Evolutionary conservation across 2,329 filamentous ascomycete species (phyloP), one percentile per base, ranked within the genome.

Genomic region (Trichophyton benhamiae): DNA sequence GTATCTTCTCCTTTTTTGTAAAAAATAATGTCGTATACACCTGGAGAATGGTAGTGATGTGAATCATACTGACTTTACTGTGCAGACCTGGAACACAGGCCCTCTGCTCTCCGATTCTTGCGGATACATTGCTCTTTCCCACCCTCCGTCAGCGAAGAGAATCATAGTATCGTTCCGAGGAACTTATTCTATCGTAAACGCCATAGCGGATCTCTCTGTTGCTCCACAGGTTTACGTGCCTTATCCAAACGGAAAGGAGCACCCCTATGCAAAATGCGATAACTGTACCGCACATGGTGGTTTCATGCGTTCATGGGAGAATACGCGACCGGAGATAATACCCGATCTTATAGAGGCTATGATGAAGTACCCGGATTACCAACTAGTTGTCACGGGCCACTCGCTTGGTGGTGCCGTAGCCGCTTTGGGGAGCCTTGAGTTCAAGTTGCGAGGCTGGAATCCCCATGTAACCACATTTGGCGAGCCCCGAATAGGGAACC

Each of bases 261-360:
- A 73, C 8, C 67, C 71, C 33, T 65, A 72, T 38, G 64, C 65
- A 46, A 82, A 79, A 66, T 99, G 94, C 74, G 72, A 77, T 5
- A 92, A 96, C 72, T 99, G 94, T 73, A 95, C 89, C 3, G 92
- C 97, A 1, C 94, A 99, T 72, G 85, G 84, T 63, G 94, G 94
- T 17, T 99, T 99, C 74, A 83, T 94, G 70, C 80, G 82, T 15
- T 91, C 90, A 0, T 99, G 94, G 92, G 78, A 81, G 58, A 84
- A 86, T 69, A 88, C 91, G 0, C 83, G 89, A 57, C 76, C 80
- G 33, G 76, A 81, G 1, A 83, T 99, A 30, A 72, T 96, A 15
- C 82, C 87, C 0, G 77, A 85, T 30, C 76, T 99, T 3, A 77
- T 83, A 60, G 74, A 77, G 3, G 77, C 89, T 3, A 77, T 81